phyloP scores from a whole-genome alignment of 345 rosid species.

The Psidium friedrichsthalianum region DNA sequence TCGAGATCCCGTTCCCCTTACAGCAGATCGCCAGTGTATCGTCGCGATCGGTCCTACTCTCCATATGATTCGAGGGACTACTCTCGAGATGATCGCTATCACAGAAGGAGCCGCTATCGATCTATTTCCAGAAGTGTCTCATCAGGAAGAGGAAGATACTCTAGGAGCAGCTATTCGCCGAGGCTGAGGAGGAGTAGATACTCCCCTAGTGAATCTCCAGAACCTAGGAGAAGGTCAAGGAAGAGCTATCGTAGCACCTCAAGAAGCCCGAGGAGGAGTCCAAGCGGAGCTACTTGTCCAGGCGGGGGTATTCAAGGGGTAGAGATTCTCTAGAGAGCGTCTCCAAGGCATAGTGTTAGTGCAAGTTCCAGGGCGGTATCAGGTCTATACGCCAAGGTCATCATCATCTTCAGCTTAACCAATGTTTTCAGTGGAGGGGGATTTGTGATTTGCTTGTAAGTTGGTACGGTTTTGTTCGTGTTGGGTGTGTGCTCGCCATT shows the following conservation, averaged over 20 bases:
- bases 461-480: background rate
- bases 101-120: background rate
- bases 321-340: background rate
- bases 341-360: slow-evolving; percentile 17
- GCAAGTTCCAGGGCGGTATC: slow-evolving; percentile 47
- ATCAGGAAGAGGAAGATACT: slow-evolving; percentile 1
- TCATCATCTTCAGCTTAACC: slow-evolving; percentile 13
- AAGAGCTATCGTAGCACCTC: slow-evolving; percentile 24
- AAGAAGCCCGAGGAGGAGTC: slow-evolving; percentile 13
- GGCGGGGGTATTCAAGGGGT: background rate
- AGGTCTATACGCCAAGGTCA: slow-evolving; percentile 46
- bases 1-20: slow-evolving; percentile 34
- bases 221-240: slow-evolving; percentile 17
- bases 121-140: slow-evolving; percentile 15
- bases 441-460: background rate
- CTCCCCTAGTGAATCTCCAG: slow-evolving; percentile 29
- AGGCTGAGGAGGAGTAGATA: slow-evolving; percentile 21
- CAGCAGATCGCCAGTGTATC: slow-evolving; percentile 36
- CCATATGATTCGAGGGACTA: slow-evolving; percentile 17
- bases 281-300: slow-evolving; percentile 19
- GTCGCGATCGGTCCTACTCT: slow-evolving; percentile 28
- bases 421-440: background rate
- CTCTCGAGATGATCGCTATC: slow-evolving; percentile 12
- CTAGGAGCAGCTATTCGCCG: slow-evolving; percentile 21
- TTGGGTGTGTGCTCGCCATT: background rate